These are phyloP conservation scores for Neopestalotiopsis sp. DNA, from an alignment of 2,329 filamentous ascomycete genomes.

Conservation along the genomic window DNA sequence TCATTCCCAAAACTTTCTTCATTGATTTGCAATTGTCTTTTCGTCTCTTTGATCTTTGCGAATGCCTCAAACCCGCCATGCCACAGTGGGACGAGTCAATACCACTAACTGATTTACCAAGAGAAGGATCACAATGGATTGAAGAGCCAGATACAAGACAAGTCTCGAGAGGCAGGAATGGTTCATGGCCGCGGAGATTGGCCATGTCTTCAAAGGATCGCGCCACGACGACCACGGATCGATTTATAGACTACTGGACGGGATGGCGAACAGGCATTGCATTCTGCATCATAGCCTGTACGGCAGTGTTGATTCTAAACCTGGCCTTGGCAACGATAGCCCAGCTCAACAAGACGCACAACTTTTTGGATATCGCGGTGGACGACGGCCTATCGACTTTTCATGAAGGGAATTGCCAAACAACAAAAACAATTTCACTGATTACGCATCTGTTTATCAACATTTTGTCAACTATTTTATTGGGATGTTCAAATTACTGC, in stretches of 20 bases:
- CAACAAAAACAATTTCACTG: not conserved
- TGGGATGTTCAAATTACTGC: constrained; percentile 5
- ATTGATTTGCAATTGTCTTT: not conserved
- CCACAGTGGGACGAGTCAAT: constrained; percentile 3
- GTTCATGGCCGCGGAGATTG: not conserved
- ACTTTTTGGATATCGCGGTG: not conserved
- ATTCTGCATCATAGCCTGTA: not conserved
- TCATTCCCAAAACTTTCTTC: not conserved
- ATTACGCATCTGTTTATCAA: constrained; percentile 4
- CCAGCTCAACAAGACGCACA: constrained; percentile 6
- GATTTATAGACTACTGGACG: not conserved
- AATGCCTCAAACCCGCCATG: constrained; percentile 3
- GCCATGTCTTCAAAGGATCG: not conserved
- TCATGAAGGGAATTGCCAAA: not conserved
- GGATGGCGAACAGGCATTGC: constrained; percentile 11
- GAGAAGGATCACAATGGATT: not conserved
- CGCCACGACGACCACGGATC: not conserved
- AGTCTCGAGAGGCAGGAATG: not conserved
- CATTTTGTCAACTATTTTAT: not conserved
- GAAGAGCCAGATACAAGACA: not conserved
- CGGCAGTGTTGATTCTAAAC: not conserved
- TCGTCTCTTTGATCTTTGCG: not conserved
- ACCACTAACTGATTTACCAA: not conserved
- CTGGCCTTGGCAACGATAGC: not conserved
- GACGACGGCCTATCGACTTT: constrained; percentile 8